Conservation (phyloP, 352 stramenopile genomes). For the Phytophthora cactorum region DNA sequence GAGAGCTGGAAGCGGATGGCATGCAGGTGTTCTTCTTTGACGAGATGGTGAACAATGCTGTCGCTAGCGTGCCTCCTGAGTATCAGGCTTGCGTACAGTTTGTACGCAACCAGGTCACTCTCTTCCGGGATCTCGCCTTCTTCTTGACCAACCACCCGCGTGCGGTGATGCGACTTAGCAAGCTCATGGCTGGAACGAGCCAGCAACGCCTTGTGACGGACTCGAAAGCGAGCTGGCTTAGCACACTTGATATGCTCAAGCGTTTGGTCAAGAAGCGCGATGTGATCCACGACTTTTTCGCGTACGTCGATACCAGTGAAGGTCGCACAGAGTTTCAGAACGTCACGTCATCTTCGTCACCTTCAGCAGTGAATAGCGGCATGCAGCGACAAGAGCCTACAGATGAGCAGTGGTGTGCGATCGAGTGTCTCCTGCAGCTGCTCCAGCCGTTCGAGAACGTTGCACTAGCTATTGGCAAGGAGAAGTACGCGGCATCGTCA, state of each 20-base stretch:
- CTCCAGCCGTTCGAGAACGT: conserved; percentile 60
- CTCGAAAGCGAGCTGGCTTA: conserved; percentile 51
- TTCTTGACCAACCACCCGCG: conserved; percentile 57
- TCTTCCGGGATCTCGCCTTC: conserved; percentile 52
- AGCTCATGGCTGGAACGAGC: conserved; percentile 42
- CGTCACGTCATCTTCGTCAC: conserved; percentile 12
- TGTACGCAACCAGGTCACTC: conserved; percentile 38
- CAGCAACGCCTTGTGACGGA: conserved; percentile 50
- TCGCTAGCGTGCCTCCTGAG: conserved; percentile 39
- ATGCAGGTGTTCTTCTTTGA: conserved; percentile 53
- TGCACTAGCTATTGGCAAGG: conserved; percentile 44
- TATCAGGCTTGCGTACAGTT: conserved; percentile 45
- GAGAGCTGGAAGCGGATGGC: conserved; percentile 41
- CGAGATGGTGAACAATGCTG: conserved; percentile 50
- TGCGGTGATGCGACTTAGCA: conserved; percentile 45
- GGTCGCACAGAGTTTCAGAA: conserved; percentile 46
- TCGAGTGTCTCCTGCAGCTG: conserved; percentile 50
- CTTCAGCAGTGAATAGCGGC: conserved; percentile 9
- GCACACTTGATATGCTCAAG: conserved; percentile 58
- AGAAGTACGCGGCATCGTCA: conserved; percentile 50
- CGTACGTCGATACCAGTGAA: conserved; percentile 48
- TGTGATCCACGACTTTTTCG: conserved; percentile 55
- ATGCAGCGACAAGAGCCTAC: conserved; percentile 35
- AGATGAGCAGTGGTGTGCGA: conserved; percentile 44
- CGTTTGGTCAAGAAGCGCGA: conserved; percentile 46